Evolutionary conservation across 768 basidiomycete genomes (phyloP), one percentile per base, ranked within the genome.

Genomic region (Tulasnella sp.): DNA sequence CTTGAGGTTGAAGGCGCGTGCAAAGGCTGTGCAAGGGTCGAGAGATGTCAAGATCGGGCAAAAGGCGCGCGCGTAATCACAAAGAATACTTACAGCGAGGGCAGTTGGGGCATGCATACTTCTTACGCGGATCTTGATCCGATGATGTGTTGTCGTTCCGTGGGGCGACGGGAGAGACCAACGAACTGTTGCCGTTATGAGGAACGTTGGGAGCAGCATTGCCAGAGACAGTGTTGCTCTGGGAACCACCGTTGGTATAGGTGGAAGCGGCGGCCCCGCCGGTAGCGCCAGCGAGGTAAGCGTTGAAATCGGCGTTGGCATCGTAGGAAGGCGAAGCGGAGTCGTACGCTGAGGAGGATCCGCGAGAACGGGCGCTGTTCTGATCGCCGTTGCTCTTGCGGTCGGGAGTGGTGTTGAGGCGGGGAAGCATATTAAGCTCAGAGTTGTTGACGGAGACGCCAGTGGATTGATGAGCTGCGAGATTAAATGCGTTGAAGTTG

Each of bases 1-100:
- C 75, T 97, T 97, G 60, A 97, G 73, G 66, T 97, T 97, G 72
- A 88, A 96, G 2, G 91, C 91, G 25, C 92, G 77, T 10, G 92
- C 92, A 65, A 97, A 97, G 1, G 87, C 93, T 87, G 44, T 30
- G 60, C 60, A 21, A 62, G 41, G 58, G 61, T 15, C 29, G 59
- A 53, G 60, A 56, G 46, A 60, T 34, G 62, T 29, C 15, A 59
- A 41, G 62, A 1, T 61, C 25, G 45, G 60, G 34, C 25, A 42
- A 46, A 55, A 21, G 61, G 63, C 9, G 43, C 43, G 31, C 21
- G 17, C n/a, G 30, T 8, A 5, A 30, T 15, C 15, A 38, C 12
- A 29, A 42, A 61, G 4, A 43, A 31, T 12, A 68, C 67, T 58
- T 66, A 89, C 87, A 80, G 73, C 87, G 75, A 19, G 84, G 83